Evolutionary conservation across 345 rosid genomes (phyloP).

Genomic region (Rhizophora mangle): DNA sequence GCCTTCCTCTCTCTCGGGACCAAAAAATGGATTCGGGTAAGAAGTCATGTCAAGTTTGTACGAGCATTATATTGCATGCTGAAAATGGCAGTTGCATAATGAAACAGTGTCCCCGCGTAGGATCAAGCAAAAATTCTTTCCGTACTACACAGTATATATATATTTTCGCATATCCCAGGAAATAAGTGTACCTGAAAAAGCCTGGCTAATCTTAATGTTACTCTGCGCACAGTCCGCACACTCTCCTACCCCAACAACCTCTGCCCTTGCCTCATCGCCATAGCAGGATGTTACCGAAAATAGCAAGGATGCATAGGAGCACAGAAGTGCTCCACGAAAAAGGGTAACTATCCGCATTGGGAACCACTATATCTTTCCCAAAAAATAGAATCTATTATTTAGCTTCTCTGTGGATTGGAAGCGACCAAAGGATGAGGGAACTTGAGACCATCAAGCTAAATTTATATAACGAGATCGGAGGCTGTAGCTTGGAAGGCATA

Average conservation of each 20-base stretch:
- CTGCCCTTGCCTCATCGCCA: conserved; percentile 33
- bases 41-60: no score
- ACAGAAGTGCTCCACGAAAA: conserved; percentile 38
- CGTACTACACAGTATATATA: no score
- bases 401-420: no score
- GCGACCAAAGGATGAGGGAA: background rate
- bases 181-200: conserved; percentile 49
- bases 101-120: no score
- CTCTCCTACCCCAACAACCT: conserved; percentile 66
- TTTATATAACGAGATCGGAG: conserved; percentile 6
- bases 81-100: no score
- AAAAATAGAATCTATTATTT: background rate
- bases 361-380: conserved; percentile 14
- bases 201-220: conserved; percentile 42
- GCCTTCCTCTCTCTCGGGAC: no score
- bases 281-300: conserved; percentile 36
- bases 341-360: conserved; percentile 50
- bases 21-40: no score
- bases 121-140: no score
- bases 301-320: conserved; percentile 39
- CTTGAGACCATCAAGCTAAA: background rate
- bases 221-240: conserved; percentile 50
- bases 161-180: background rate
- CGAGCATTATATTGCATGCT: no score
- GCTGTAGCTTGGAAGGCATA: background rate